These are phyloP conservation scores for Sphaerulina vaccinii DNA, from an alignment of 2,329 filamentous ascomycete species.

Conservation along the genomic window DNA sequence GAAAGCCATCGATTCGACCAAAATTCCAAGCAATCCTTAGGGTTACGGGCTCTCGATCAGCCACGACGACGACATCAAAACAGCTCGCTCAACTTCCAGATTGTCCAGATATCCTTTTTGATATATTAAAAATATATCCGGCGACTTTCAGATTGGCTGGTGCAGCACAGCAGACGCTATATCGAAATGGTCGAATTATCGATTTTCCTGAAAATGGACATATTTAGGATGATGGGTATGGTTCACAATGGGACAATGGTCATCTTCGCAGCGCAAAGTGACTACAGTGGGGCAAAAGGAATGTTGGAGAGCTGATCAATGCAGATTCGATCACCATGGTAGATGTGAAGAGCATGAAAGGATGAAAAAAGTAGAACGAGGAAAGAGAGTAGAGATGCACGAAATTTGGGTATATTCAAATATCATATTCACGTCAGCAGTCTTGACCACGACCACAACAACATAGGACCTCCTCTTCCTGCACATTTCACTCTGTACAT, in stretches of 20 bases:
- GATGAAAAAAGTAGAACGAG: background rate
- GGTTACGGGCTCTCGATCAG: too few species aligned
- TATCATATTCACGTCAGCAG: background rate
- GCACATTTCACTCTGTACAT: slow-evolving; percentile 1
- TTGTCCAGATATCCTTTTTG: background rate
- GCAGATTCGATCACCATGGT: background rate
- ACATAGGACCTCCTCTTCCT: background rate
- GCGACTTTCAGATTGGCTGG: background rate
- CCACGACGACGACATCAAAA: too few species aligned
- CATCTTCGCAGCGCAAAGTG: background rate
- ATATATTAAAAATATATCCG: background rate
- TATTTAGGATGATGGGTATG: background rate
- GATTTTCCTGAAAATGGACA: background rate
- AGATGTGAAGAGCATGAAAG: background rate
- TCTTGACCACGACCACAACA: background rate
- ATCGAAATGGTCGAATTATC: background rate
- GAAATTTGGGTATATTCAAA: background rate
- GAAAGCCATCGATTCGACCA: too few species aligned
- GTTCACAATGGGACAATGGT: background rate
- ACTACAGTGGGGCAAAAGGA: background rate
- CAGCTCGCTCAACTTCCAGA: too few species aligned
- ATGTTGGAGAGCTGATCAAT: too few species aligned
- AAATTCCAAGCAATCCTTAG: too few species aligned
- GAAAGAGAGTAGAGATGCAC: background rate
- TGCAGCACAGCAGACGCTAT: background rate